Percentiles rank a stretch among this genome's conserved stretches.
Evolutionary conservation across 345 rosid genomes (phyloP).

Genomic region (Fremontodendron californicum): DNA sequence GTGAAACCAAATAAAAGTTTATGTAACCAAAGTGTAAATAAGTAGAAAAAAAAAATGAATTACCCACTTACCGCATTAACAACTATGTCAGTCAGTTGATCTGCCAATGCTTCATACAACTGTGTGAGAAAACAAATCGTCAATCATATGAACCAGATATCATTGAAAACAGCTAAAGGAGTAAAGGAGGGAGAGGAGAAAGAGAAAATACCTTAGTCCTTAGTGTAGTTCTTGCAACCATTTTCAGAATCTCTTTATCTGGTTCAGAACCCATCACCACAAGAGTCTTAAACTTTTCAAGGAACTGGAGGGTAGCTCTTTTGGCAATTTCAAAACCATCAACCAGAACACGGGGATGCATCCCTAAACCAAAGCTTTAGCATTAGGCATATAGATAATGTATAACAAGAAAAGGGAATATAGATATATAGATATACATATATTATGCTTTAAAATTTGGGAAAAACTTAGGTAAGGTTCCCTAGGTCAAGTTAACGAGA

Average conservation of each 20-base stretch:
- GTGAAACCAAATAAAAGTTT: constrained; percentile 21
- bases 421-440: neutral
- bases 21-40: neutral
- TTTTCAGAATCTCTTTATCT: constrained; percentile 87
- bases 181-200: neutral
- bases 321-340: constrained; percentile 98
- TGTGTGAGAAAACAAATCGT: constrained; percentile 28
- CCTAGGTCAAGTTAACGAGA: neutral
- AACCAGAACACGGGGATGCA: constrained; percentile 98
- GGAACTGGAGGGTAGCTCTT: constrained; percentile 87
- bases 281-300: constrained; percentile 90
- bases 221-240: constrained; percentile 93
- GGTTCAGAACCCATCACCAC: constrained; percentile 95
- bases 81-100: constrained; percentile 87
- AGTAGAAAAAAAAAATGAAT: neutral
- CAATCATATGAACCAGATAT: neutral
- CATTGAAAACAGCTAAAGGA: neutral
- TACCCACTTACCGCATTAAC: constrained; percentile 64
- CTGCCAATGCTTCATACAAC: constrained; percentile 90
- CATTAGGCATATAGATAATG: neutral
- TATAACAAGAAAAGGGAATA: neutral
- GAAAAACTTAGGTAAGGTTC: neutral
- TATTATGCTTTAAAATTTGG: neutral
- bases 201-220: constrained; percentile 72
- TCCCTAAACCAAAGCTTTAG: constrained; percentile 40